These are phyloP conservation scores for Pezicula neosporulosa DNA, from an alignment of 2,329 filamentous ascomycete genomes.

Conservation along the genomic window DNA sequence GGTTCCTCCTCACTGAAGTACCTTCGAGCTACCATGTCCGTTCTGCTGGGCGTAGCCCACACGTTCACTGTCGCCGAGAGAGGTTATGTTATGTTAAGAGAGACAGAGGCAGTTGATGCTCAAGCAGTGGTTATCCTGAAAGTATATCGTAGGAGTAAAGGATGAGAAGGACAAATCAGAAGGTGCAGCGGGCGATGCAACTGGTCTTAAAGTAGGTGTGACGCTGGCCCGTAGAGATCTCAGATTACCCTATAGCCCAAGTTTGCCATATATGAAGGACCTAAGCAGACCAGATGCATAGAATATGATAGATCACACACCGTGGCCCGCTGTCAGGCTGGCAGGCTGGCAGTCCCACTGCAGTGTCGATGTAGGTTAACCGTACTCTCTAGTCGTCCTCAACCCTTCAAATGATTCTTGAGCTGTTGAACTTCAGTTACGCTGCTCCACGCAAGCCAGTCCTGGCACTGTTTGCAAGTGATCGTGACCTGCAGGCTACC, in stretches of 20 bases:
- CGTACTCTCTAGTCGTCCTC: too few species aligned
- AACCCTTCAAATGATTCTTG: too few species aligned
- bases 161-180: not conserved
- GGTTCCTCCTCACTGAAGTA: slow-evolving; percentile 22
- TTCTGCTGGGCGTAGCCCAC: not conserved
- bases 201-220: not conserved
- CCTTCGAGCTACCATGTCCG: slow-evolving; percentile 16
- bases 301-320: not conserved
- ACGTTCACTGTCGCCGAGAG: slow-evolving; percentile 7
- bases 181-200: not conserved
- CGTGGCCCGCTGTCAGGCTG: not conserved
- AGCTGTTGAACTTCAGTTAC: too few species aligned
- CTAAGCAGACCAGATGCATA: not conserved
- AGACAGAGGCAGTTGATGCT: too few species aligned
- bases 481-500: too few species aligned
- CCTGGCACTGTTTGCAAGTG: too few species aligned
- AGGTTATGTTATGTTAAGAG: too few species aligned
- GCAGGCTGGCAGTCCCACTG: not conserved
- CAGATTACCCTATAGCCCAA: not conserved
- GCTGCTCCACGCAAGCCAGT: too few species aligned
- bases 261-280: not conserved
- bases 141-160: not conserved
- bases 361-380: too few species aligned
- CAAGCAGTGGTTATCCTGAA: not conserved
- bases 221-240: not conserved